phyloP scores from a whole-genome alignment of 164 flowering plant genomes.

The Vitis cinerea region DNA sequence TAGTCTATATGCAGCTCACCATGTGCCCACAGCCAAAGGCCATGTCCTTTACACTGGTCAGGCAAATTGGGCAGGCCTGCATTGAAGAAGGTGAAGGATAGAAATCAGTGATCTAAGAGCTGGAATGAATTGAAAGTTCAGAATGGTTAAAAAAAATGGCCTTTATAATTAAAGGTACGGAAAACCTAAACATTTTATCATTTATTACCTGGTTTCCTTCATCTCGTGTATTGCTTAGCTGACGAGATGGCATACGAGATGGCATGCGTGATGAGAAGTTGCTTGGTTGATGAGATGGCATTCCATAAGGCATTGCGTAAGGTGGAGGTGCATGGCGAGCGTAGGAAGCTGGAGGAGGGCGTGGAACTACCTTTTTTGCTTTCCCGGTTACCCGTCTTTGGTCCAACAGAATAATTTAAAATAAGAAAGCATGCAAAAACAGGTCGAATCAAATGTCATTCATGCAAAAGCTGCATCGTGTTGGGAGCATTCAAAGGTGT shows the following conservation, averaged over 20 bases:
- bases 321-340: constrained; percentile 14
- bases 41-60: constrained; percentile 48
- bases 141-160: not conserved
- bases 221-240: constrained; percentile 23
- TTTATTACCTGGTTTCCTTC: constrained; percentile 34
- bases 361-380: constrained; percentile 51
- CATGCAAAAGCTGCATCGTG: not conserved
- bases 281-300: constrained; percentile 19
- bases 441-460: not conserved
- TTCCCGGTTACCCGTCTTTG: constrained; percentile 46
- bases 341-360: constrained; percentile 57
- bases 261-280: constrained; percentile 9
- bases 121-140: not conserved
- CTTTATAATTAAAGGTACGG: too few species aligned
- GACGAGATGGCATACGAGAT: not conserved
- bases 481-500: not conserved
- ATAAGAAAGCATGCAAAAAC: not conserved
- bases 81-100: constrained; percentile 5
- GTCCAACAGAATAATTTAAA: constrained; percentile 4
- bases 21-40: constrained; percentile 66
- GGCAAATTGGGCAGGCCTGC: constrained; percentile 57
- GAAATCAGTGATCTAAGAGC: not conserved
- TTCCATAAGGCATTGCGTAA: too few species aligned
- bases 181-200: not conserved
- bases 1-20: constrained; percentile 30